Conservation (phyloP, 345 rosid genomes). For the Viola odorata region DNA sequence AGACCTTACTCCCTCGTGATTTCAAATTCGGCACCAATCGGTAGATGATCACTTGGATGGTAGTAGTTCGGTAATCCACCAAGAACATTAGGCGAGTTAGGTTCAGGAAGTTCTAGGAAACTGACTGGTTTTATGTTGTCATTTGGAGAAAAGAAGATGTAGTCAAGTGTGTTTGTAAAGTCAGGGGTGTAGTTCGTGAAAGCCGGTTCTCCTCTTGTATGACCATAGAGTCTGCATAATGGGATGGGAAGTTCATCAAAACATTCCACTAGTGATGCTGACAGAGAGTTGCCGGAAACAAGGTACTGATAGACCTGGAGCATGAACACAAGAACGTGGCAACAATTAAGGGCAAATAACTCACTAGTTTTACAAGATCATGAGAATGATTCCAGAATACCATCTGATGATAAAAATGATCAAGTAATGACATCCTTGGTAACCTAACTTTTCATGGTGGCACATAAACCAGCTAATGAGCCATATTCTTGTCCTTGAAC, state of each 20-base stretch:
- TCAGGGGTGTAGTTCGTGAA: slow-evolving; percentile 90
- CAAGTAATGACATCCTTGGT: no score
- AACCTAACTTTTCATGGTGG: no score
- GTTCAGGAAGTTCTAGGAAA: slow-evolving; percentile 59
- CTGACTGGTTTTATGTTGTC: slow-evolving; percentile 51
- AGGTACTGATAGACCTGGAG: slow-evolving; percentile 80
- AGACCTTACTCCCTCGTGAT: slow-evolving; percentile 18
- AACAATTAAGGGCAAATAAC: background rate
- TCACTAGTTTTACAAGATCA: background rate
- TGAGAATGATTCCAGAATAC: background rate
- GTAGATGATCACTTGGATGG: slow-evolving; percentile 96
- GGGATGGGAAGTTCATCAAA: slow-evolving; percentile 55
- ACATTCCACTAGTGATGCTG: slow-evolving; percentile 22
- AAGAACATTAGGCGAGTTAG: slow-evolving; percentile 46
- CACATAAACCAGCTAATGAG: no score
- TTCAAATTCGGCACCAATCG: slow-evolving; percentile 83
- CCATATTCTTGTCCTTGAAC: no score
- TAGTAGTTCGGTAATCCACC: slow-evolving; percentile 70
- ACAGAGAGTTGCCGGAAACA: slow-evolving; percentile 44
- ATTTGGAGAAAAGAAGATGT: slow-evolving; percentile 67
- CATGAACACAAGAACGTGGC: background rate
- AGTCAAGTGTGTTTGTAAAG: slow-evolving; percentile 77
- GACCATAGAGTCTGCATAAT: slow-evolving; percentile 59
- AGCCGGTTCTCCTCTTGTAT: slow-evolving; percentile 67
- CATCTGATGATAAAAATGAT: background rate